Evolutionary conservation across 768 basidiomycete genomes (phyloP).

Genomic region (Naganishia onofrii): DNA sequence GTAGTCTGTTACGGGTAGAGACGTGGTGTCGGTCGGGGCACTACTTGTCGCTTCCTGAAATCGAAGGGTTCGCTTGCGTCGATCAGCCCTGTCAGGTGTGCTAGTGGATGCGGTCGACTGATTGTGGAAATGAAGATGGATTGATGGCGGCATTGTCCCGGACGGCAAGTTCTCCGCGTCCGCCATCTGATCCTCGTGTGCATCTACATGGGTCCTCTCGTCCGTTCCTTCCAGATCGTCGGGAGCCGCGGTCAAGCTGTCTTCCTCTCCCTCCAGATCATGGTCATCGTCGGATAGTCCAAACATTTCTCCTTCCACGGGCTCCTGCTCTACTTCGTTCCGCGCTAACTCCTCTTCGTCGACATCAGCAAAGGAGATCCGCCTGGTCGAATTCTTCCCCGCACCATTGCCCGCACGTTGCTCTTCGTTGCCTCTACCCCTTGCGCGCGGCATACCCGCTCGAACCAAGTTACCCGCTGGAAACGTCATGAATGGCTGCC

Average conservation of each 20-base stretch:
- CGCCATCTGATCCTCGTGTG: neutral
- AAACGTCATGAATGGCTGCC: constrained; percentile 20
- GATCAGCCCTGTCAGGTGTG: neutral
- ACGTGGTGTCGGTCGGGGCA: neutral
- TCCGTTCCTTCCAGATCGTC: neutral
- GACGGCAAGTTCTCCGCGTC: neutral
- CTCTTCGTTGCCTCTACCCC: neutral
- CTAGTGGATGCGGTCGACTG: neutral
- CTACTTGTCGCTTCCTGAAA: neutral
- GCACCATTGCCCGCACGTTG: neutral
- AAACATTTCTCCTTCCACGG: constrained; percentile 12
- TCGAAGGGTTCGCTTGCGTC: constrained; percentile 14
- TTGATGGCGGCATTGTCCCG: neutral
- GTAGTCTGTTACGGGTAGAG: neutral
- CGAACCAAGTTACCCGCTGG: constrained; percentile 14
- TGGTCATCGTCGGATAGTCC: constrained; percentile 1
- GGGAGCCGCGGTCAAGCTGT: neutral
- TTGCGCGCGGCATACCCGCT: neutral
- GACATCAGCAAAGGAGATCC: constrained; percentile 11
- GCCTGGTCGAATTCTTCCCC: neutral
- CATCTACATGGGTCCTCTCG: neutral
- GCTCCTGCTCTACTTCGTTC: neutral
- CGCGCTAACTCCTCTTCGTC: neutral
- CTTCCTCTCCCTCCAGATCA: neutral
- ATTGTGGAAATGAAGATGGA: constrained; percentile 22